These are phyloP conservation scores for Canavalia ensiformis DNA, from an alignment of 306 rosid genomes.

Conservation along the genomic window DNA sequence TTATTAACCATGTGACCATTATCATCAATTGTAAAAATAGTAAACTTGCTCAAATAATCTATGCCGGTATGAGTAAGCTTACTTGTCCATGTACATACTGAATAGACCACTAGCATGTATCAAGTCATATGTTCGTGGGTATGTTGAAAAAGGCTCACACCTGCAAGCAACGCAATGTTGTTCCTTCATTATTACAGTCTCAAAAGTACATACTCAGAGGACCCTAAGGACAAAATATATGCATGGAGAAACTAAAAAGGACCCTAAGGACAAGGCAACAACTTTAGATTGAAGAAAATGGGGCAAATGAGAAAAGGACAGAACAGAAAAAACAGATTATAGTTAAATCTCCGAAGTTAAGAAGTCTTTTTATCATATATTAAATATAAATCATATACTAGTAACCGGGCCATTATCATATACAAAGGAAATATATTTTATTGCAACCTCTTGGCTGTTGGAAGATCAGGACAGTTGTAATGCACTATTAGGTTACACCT, in stretches of 20 bases:
- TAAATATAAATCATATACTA: neutral
- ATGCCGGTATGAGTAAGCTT: neutral
- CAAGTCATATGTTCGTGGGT: conserved; percentile 68
- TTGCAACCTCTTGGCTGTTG: neutral
- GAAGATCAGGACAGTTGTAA: neutral
- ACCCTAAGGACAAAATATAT: neutral
- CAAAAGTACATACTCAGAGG: neutral
- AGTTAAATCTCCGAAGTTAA: neutral
- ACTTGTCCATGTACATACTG: conserved; percentile 64
- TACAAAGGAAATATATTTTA: conserved; percentile 2
- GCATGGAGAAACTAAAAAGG: neutral
- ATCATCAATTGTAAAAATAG: neutral
- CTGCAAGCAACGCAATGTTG: conserved; percentile 42
- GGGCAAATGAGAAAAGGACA: neutral
- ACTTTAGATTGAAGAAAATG: neutral
- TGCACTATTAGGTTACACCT: neutral
- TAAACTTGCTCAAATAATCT: neutral
- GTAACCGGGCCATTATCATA: neutral
- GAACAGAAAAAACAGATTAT: neutral
- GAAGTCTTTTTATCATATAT: neutral
- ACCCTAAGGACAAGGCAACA: neutral
- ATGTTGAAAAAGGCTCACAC: conserved; percentile 75
- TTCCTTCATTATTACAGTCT: conserved; percentile 15
- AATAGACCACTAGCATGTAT: conserved; percentile 63
- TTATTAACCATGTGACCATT: neutral